Conservation (phyloP, 192 early-diverging fungal genomes). For the Umbelopsis isabellina region DNA sequence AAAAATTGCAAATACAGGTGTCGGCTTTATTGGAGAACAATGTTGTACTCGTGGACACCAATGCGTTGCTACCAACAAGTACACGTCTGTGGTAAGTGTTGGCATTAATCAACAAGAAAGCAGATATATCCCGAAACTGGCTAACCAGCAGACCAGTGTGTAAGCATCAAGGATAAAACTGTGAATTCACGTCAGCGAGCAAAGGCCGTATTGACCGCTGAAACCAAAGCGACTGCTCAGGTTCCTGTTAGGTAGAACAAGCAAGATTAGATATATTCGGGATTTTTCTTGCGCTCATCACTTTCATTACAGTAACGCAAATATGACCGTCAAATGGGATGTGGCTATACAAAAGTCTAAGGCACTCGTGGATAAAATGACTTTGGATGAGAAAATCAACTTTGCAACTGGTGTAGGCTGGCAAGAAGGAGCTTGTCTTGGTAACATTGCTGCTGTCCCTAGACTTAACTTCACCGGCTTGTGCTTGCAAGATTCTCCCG, state of each 20-base stretch:
- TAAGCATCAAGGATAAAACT: too few species aligned
- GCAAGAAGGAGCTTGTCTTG: conserved; percentile 40
- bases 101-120: too few species aligned
- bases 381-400: conserved; percentile 46
- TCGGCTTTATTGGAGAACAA: not conserved
- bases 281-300: too few species aligned
- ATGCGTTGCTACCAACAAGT: not conserved
- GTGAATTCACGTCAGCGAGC: too few species aligned
- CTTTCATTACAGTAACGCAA: not conserved
- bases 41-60: not conserved
- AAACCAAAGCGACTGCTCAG: too few species aligned
- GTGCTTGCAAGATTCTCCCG: conserved; percentile 56
- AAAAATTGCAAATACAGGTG: not conserved
- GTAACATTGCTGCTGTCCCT: conserved; percentile 43
- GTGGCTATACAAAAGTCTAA: not conserved
- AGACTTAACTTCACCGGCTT: conserved; percentile 49
- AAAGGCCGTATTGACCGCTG: too few species aligned
- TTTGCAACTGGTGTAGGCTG: conserved; percentile 49
- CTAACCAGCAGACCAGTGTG: too few species aligned
- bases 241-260: too few species aligned
- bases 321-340: not conserved
- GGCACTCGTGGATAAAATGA: conserved; percentile 33
- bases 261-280: too few species aligned
- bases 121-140: too few species aligned
- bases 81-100: not conserved